A percentile compares a stretch with the other conserved stretches of the same genome.
Evolutionary conservation across 164 flowering plant genomes (phyloP).

Genomic region (Magnolia kwangsiensis): DNA sequence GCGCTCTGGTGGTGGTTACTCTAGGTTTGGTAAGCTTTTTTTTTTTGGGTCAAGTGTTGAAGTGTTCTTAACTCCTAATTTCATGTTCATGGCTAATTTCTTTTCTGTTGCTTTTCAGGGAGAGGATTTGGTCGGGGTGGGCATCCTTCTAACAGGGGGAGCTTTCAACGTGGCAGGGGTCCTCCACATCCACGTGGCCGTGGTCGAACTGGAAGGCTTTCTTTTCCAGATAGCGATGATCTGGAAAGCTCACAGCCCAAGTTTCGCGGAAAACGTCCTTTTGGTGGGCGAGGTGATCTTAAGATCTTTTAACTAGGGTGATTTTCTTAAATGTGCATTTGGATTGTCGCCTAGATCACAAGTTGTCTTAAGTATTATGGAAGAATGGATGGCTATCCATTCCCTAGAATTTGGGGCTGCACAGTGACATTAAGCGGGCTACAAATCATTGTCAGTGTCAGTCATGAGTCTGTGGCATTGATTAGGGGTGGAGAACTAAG

Average conservation of each 20-base stretch:
- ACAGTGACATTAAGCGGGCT: too few species aligned
- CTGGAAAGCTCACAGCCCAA: slow-evolving; percentile 28
- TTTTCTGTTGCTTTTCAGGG: slow-evolving; percentile 26
- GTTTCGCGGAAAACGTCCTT: slow-evolving; percentile 31
- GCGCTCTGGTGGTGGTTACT: slow-evolving; percentile 26
- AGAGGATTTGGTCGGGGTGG: slow-evolving; percentile 52
- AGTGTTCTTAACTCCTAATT: not conserved
- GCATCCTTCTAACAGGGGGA: slow-evolving; percentile 24
- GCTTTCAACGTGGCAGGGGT: slow-evolving; percentile 41
- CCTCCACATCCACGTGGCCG: slow-evolving; percentile 44
- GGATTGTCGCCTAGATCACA: too few species aligned
- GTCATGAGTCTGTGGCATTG: too few species aligned
- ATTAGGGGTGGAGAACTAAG: too few species aligned
- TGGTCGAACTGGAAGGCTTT: slow-evolving; percentile 44
- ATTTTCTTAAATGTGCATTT: not conserved
- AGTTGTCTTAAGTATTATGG: too few species aligned
- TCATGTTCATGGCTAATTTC: slow-evolving; percentile 1
- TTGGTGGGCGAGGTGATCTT: slow-evolving; percentile 36
- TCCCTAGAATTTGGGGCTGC: too few species aligned
- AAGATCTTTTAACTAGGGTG: not conserved
- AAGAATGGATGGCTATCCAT: too few species aligned
- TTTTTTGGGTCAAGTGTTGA: not conserved
- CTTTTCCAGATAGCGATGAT: slow-evolving; percentile 28
- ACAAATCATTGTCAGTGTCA: too few species aligned
- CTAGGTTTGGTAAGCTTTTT: slow-evolving; percentile 37